Conservation (phyloP, 176 grass and related monocot species). For the Tillandsia leiboldiana region DNA sequence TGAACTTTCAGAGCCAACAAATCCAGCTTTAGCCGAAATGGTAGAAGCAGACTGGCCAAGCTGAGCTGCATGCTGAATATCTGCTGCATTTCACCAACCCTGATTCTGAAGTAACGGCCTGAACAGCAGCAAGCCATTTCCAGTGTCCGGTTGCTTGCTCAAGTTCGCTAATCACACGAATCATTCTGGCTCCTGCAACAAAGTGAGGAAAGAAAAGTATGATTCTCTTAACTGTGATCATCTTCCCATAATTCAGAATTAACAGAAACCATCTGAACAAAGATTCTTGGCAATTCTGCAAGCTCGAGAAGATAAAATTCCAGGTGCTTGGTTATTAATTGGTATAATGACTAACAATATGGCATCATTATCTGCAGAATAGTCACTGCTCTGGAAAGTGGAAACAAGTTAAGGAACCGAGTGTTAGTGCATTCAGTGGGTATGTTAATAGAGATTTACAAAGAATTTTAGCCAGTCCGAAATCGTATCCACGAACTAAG, state of each 20-base stretch:
- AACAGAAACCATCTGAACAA: slow-evolving; percentile 50
- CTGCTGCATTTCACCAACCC: slow-evolving; percentile 52
- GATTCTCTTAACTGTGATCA: background rate
- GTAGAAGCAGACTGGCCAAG: slow-evolving; percentile 54
- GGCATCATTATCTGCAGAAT: slow-evolving; percentile 55
- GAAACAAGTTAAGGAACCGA: slow-evolving; percentile 3
- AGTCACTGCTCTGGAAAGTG: slow-evolving; percentile 42
- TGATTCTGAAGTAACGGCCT: slow-evolving; percentile 48
- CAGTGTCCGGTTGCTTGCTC: slow-evolving; percentile 64
- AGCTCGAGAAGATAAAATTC: slow-evolving; percentile 62
- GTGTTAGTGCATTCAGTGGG: slow-evolving; percentile 7
- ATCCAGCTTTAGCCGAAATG: slow-evolving; percentile 44
- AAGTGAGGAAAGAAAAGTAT: slow-evolving; percentile 4
- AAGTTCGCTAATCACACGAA: slow-evolving; percentile 68
- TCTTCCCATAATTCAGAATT: background rate
- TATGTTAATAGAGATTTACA: too few relatives aligned
- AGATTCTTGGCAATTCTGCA: slow-evolving; percentile 63
- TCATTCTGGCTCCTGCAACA: slow-evolving; percentile 63
- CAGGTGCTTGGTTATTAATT: slow-evolving; percentile 53
- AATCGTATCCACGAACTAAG: too few relatives aligned
- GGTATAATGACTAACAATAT: slow-evolving; percentile 72
- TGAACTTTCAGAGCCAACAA: slow-evolving; percentile 43
- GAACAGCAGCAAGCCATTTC: slow-evolving; percentile 61
- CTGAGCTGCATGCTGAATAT: slow-evolving; percentile 59
- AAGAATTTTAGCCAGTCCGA: too few relatives aligned